phyloP scores from a whole-genome alignment of 495 filamentous ascomycete species.

The Lichenothelia convexa region DNA sequence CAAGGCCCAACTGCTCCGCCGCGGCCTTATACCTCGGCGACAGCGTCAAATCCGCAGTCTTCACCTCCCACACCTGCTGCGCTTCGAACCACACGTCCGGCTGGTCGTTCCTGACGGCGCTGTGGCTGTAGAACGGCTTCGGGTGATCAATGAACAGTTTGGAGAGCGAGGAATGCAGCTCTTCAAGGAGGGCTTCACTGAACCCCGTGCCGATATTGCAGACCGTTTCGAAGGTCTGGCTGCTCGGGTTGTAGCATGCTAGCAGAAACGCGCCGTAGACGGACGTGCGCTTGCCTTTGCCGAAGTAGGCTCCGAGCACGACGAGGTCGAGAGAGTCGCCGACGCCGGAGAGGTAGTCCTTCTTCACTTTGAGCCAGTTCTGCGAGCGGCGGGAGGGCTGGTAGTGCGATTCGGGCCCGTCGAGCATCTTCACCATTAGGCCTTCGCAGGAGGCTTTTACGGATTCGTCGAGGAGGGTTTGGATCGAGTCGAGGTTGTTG shows the following conservation, averaged over 20 bases:
- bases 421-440: conserved; percentile 98
- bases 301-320: conserved; percentile 85
- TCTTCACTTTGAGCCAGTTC: conserved; percentile 99
- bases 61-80: conserved; percentile 89
- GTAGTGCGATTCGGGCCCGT: conserved; percentile 77
- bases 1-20: conserved; percentile 38
- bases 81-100: conserved; percentile 98
- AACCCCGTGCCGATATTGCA: conserved; percentile 99
- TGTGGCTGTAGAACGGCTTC: conserved; percentile 88
- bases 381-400: conserved; percentile 88
- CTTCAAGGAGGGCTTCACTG: conserved; percentile 68
- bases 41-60: conserved; percentile 84
- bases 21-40: conserved; percentile 83
- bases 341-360: conserved; percentile 84
- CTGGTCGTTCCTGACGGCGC: conserved; percentile 66
- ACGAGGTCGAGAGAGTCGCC: conserved; percentile 95
- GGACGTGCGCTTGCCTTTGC: conserved; percentile 84
- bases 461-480: conserved; percentile 74
- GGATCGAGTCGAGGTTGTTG: conserved; percentile 82
- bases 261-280: conserved; percentile 91
- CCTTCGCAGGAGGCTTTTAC: conserved; percentile 93
- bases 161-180: conserved; percentile 53
- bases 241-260: conserved; percentile 69
- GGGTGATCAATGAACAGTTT: conserved; percentile 65
- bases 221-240: conserved; percentile 74